These are phyloP conservation scores for Fusarium vanettenii DNA, from an alignment of 2,329 filamentous ascomycete genomes.

Conservation along the genomic window DNA sequence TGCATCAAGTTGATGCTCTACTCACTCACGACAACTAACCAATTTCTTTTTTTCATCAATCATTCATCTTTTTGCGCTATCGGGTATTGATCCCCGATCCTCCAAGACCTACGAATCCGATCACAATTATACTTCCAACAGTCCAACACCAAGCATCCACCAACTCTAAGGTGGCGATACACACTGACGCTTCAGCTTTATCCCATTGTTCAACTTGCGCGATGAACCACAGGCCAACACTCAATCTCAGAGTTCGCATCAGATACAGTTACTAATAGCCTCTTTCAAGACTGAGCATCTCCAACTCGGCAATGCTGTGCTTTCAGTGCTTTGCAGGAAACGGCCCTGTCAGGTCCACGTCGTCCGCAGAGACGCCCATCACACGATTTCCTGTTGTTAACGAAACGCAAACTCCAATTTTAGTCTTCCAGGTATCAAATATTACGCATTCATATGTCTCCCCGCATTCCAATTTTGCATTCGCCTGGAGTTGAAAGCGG, in stretches of 20 bases:
- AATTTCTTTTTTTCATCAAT: neutral
- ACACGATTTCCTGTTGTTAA: neutral
- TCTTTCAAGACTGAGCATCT: neutral
- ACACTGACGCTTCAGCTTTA: neutral
- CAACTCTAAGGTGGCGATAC: neutral
- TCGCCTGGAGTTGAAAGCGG: neutral
- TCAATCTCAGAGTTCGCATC: neutral
- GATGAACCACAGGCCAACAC: neutral
- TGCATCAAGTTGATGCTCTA: neutral
- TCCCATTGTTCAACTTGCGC: neutral
- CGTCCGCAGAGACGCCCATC: neutral
- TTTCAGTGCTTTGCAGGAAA: neutral
- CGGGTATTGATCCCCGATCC: neutral
- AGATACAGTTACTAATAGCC: neutral
- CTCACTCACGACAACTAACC: neutral
- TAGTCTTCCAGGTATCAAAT: neutral
- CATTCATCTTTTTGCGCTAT: neutral
- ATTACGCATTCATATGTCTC: neutral
- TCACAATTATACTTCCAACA: neutral
- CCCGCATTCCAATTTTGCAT: neutral
- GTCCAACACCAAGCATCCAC: neutral
- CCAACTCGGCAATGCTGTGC: neutral
- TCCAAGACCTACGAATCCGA: neutral
- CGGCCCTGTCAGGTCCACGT: neutral
- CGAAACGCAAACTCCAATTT: neutral